Evolutionary conservation across 768 basidiomycete species (phyloP), one percentile per base, ranked within the genome.

Genomic region (Tremella mesenterica): DNA sequence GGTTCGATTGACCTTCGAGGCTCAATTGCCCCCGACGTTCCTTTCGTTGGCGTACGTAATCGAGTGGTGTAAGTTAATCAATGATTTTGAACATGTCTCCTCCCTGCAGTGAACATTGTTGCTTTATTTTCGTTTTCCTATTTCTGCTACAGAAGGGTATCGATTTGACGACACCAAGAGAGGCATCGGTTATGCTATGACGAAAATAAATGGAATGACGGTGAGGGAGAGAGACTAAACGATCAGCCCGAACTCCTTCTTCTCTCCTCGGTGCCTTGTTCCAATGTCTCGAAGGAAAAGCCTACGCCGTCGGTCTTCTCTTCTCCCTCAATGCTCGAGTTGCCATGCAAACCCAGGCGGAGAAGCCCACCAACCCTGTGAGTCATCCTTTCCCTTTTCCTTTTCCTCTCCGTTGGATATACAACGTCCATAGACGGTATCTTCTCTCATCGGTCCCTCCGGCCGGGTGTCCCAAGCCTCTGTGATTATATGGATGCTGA

Each of bases 221-320:
- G n/a, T n/a, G n/a, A n/a, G n/a, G n/a, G n/a, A n/a, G n/a, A n/a
- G n/a, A n/a, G n/a, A n/a, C n/a, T n/a, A n/a, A n/a, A n/a, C n/a
- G n/a, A 12, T 25, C 53, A n/a, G 58, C 48, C 31, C 20, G 44
- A 18, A 55, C 53, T 2, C 63, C 63, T 16, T 55, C 57, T 14
- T 59, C 57, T 1, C 51, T 61, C n/a, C 52, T 61, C n/a, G 60
- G 60, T 0, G 60, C 60, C 25, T 16, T 55, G 25, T 56, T 61
- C 50, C 57, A 58, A 34, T 49, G 58, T 9, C 50, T 64, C 29
- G 50, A 60, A 54, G 54, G 50, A 16, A 61, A 64, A 38, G 57
- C 54, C 13, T 64, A 64, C 46, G 57, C 63, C 29, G 25, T 58
- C 44, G 63, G 63, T 31, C 39, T 64, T 18, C 44, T 64, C 20